phyloP scores from a whole-genome alignment of 306 rosid species.

The Cicer judaicum region DNA sequence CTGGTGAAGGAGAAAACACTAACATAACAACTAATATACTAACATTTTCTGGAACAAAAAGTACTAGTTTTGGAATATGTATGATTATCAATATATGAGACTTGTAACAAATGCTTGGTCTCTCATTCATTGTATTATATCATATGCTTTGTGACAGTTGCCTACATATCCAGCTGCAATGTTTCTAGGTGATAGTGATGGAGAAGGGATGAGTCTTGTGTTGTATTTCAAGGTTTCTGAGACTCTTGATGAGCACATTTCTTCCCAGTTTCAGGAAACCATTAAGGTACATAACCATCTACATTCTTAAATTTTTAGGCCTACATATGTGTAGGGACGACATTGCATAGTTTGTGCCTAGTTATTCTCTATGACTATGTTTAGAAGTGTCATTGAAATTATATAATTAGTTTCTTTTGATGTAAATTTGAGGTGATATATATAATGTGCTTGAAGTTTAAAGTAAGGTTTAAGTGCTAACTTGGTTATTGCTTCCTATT shows the following conservation, averaged over 20 bases:
- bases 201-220: constrained; percentile 91
- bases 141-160: constrained; percentile 58
- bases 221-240: constrained; percentile 77
- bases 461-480: background rate
- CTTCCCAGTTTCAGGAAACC: constrained; percentile 80
- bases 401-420: background rate
- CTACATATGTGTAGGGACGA: no score
- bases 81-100: background rate
- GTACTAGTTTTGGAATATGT: background rate
- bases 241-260: constrained; percentile 64
- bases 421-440: background rate
- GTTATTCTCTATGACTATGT: background rate
- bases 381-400: background rate
- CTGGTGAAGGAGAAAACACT: no score
- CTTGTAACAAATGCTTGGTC: constrained; percentile 28
- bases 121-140: constrained; percentile 35
- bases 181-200: constrained; percentile 88
- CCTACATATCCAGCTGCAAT: constrained; percentile 96
- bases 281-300: constrained; percentile 57
- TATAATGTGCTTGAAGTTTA: background rate
- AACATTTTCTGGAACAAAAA: background rate
- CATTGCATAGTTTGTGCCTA: background rate
- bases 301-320: no score
- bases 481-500: constrained; percentile 26
- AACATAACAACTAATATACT: no score